Conservation (phyloP, 2,329 filamentous ascomycete species). For the Scleromitrula shiraiana region DNA sequence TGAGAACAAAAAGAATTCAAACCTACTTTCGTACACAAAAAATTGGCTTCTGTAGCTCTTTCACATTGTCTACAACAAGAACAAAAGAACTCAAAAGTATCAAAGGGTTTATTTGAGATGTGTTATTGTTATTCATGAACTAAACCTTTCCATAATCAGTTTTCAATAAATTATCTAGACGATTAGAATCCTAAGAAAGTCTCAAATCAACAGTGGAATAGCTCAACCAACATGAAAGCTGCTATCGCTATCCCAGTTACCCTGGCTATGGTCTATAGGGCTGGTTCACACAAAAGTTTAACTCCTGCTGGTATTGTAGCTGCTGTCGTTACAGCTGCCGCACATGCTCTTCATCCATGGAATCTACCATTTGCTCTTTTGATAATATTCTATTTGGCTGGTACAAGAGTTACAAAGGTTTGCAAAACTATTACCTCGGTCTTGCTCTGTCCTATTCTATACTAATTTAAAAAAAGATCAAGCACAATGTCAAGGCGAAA, state of each 20-base stretch:
- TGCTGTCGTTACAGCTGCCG: conserved; percentile 64
- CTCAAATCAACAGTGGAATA: neutral
- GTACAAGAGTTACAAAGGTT: conserved; percentile 77
- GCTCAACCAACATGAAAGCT: conserved; percentile 41
- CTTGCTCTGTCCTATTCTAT: neutral
- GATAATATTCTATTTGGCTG: conserved; percentile 77
- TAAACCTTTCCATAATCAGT: neutral
- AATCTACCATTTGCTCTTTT: conserved; percentile 82
- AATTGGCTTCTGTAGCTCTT: too few relatives aligned
- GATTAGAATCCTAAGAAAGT: neutral
- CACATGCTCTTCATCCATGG: conserved; percentile 90
- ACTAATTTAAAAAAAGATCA: conserved; percentile 51
- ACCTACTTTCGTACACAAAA: too few relatives aligned
- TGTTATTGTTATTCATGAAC: neutral
- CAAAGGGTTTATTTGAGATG: too few relatives aligned
- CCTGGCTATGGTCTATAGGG: conserved; percentile 54
- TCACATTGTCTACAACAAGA: too few relatives aligned
- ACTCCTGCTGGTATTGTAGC: conserved; percentile 67
- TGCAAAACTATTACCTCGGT: conserved; percentile 2
- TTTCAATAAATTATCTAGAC: too few relatives aligned
- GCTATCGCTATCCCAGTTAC: conserved; percentile 51
- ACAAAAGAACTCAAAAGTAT: too few relatives aligned
- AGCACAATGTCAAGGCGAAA: conserved; percentile 75
- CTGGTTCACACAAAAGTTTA: conserved; percentile 65
- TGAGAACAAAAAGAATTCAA: too few relatives aligned